Conservation (phyloP, 2,329 filamentous ascomycete genomes). For the Pyricularia sp. region DNA sequence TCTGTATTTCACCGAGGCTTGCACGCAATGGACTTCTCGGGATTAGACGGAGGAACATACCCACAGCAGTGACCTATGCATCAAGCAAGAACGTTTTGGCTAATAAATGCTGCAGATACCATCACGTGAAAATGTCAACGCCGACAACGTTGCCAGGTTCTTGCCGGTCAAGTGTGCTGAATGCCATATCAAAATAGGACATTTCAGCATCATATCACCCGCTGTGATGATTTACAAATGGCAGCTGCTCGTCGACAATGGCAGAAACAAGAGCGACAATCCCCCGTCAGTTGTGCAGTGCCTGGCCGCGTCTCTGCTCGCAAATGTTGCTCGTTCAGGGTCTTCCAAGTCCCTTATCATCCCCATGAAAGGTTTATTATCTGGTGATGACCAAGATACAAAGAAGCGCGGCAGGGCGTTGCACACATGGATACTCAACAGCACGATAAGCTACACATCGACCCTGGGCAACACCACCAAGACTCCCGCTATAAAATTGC, state of each 20-base stretch:
- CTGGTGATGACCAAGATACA: neutral
- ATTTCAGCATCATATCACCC: conserved; percentile 31
- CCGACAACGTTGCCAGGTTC: conserved; percentile 11
- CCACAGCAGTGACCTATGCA: conserved; percentile 7
- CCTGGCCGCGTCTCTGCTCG: conserved; percentile 40
- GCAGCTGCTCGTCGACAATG: conserved; percentile 36
- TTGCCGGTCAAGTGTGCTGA: conserved; percentile 34
- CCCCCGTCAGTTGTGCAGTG: conserved; percentile 33
- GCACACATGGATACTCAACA: conserved; percentile 47
- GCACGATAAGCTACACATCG: conserved; percentile 42
- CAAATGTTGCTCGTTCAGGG: conserved; percentile 45
- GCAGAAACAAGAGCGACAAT: conserved; percentile 5
- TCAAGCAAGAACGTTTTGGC: neutral
- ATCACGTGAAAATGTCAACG: neutral
- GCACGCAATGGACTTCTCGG: conserved; percentile 38
- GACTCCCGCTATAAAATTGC: conserved; percentile 38
- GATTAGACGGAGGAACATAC: conserved; percentile 41
- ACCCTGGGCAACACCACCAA: conserved; percentile 19
- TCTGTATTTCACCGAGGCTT: conserved; percentile 37
- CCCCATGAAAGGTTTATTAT: conserved; percentile 21
- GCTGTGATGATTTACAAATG: conserved; percentile 49
- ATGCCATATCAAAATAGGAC: conserved; percentile 37
- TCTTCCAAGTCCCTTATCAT: conserved; percentile 47
- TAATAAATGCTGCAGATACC: neutral
- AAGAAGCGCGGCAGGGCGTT: conserved; percentile 19